Percentiles rank a stretch among this genome's conserved stretches.
Evolutionary conservation across 225 moss, liverwort and hornwort genomes (phyloP).

Genomic region (Marchantia polymorpha): DNA sequence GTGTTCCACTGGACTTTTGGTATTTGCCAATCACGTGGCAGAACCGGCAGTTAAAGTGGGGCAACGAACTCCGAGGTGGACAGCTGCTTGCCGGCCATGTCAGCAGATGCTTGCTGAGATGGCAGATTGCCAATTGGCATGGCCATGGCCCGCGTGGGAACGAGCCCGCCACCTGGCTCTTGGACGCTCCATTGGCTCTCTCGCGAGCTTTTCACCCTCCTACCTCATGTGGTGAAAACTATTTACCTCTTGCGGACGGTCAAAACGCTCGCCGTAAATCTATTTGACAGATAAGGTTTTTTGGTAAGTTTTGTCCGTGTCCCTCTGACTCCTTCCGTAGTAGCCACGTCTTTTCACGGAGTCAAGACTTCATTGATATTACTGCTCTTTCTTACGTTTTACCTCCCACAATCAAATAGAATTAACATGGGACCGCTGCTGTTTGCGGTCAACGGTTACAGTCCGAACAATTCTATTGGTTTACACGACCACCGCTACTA

Average conservation of each 20-base stretch:
- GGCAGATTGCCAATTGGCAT: slow-evolving; percentile 12
- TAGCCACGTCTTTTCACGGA: background rate
- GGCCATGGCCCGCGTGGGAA: background rate
- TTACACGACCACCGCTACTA: background rate
- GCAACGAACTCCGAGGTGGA: slow-evolving; percentile 8
- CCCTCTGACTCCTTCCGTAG: slow-evolving; percentile 5
- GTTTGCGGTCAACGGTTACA: background rate
- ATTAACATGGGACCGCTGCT: background rate
- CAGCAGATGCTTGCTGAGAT: slow-evolving; percentile 5
- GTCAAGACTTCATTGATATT: background rate
- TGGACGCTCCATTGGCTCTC: background rate
- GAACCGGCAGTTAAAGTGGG: slow-evolving; percentile 8
- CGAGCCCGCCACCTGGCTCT: background rate
- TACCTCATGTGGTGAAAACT: background rate
- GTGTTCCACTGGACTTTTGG: background rate
- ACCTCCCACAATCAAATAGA: background rate
- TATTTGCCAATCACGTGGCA: background rate
- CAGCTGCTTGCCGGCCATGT: background rate
- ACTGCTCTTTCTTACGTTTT: background rate
- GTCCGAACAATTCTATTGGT: background rate
- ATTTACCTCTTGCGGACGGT: background rate
- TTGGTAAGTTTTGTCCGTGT: background rate
- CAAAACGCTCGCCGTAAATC: background rate
- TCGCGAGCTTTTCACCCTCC: background rate
- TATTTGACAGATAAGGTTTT: background rate